Evolutionary conservation across 352 stramenopile genomes (phyloP).

Genomic region (Phytophthora litchii): DNA sequence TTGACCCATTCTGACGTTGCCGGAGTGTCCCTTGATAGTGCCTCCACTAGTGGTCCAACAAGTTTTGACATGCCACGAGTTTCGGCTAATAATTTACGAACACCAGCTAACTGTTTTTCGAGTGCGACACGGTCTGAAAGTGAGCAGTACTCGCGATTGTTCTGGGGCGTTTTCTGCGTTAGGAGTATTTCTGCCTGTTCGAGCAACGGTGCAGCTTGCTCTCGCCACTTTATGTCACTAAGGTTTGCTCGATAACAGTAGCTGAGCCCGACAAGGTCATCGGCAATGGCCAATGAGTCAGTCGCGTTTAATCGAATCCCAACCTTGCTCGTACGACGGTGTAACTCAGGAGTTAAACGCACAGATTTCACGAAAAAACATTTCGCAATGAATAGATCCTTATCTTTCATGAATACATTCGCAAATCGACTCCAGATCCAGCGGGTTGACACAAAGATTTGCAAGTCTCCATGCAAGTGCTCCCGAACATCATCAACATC

Average conservation of each 20-base stretch:
- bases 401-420: conserved; percentile 40
- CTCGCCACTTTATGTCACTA: conserved; percentile 16
- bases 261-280: conserved; percentile 44
- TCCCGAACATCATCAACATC: conserved; percentile 42
- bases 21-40: conserved; percentile 38
- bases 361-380: conserved; percentile 51
- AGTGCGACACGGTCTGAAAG: conserved; percentile 5
- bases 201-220: conserved; percentile 21
- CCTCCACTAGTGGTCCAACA: conserved; percentile 32
- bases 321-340: conserved; percentile 21
- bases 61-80: conserved; percentile 2
- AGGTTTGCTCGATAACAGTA: conserved; percentile 50
- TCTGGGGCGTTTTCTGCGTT: conserved; percentile 14
- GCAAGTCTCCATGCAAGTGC: conserved; percentile 59
- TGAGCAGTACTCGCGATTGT: conserved; percentile 17
- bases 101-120: conserved; percentile 24
- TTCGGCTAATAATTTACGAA: conserved; percentile 20
- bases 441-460: conserved; percentile 43
- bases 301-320: conserved; percentile 15
- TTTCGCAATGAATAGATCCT: conserved; percentile 51
- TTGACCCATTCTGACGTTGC: conserved; percentile 69
- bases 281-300: conserved; percentile 23
- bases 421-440: conserved; percentile 75
- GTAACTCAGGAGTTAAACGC: conserved; percentile 24
- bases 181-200: conserved; percentile 30